These are phyloP conservation scores for Aspergillus ellipticus DNA, from an alignment of 495 filamentous ascomycete genomes.

Conservation along the genomic window DNA sequence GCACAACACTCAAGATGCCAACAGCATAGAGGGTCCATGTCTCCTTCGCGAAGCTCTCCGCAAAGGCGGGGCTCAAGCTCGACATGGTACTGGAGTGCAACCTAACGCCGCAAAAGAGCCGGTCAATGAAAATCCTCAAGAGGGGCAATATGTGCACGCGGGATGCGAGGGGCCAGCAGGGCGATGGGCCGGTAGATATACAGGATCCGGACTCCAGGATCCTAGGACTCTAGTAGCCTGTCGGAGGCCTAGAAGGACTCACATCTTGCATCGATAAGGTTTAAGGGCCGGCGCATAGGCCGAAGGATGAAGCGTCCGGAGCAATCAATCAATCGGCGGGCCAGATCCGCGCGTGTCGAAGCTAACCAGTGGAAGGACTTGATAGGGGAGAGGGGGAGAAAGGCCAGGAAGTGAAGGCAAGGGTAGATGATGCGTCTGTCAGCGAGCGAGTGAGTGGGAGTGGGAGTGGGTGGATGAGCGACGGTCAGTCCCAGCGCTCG, in stretches of 20 bases:
- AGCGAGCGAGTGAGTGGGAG: neutral
- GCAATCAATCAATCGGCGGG: neutral
- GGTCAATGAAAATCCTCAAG: conserved; percentile 11
- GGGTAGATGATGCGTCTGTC: neutral
- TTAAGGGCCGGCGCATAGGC: neutral
- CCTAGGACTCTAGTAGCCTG: too few relatives aligned
- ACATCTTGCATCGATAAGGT: conserved; percentile 13
- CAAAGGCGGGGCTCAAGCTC: conserved; percentile 32
- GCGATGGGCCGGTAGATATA: conserved; percentile 3
- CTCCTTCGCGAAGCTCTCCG: conserved; percentile 33
- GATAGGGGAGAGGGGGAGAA: neutral
- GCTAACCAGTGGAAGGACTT: neutral
- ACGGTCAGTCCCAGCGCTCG: too few relatives aligned
- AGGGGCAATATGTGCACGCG: neutral
- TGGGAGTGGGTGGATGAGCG: too few relatives aligned
- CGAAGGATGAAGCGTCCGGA: neutral
- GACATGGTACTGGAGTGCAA: conserved; percentile 31
- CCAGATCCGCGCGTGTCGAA: neutral
- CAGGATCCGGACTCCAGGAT: conserved; percentile 4
- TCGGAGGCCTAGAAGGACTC: too few relatives aligned
- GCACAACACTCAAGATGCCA: conserved; percentile 37
- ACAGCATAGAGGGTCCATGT: conserved; percentile 49
- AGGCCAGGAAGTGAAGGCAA: neutral
- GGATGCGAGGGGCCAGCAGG: conserved; percentile 3
- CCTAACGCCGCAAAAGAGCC: conserved; percentile 7